Base-by-base conservation (phyloP, 2,329 filamentous ascomycete species). In the Malbranchea cinnamomea region DNA sequence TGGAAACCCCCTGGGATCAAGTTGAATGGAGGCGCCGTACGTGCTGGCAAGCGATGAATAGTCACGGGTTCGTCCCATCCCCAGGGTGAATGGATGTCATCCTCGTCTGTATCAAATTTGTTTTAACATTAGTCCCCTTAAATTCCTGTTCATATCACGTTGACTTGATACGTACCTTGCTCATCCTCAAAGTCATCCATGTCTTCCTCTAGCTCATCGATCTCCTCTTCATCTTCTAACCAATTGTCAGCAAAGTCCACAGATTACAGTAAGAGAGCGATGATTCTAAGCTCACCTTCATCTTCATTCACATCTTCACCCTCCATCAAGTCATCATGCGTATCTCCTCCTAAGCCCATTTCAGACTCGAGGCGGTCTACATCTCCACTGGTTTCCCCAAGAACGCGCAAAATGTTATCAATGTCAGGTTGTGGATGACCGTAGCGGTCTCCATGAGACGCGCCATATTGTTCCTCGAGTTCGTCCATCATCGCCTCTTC, bases 11-110 rank as follows among this genome's bases (percentile, higher is more conserved):
- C 63, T 37, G 68, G 63, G 43, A 77, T 70, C 41, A 74, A 61
- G 39, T 74, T 74, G 48, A 79, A 75, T 9, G 74, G 68, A 38
- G 67, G 68, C 15, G 69, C 68, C 44, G 65, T 50, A 27, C 57
- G 56, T 36, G 65, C 64, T 34, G 66, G 67, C 41, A 73, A 65
- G 23, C 73, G 68, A 26, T 65, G 60, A 33, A 52, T 40, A 27
- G 46, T 31, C 37, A 50, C 40, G 31, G 50, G 70, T 29, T 82
- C 78, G 34, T 60, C 59, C 61, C 63, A 67, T 24, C 57, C 63
- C 57, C 64, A 67, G 7, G 58, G 59, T 26, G 54, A 44, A 12
- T 41, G 39, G 11, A 15, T 15, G 7, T 32, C 17, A 26, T 55
- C 54, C 34, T 47, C 43, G 35, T 56, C 51, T 52, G 41, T 28